Evolutionary conservation across 2,329 filamentous ascomycete genomes (phyloP).

Genomic region (Coleophoma crateriformis): DNA sequence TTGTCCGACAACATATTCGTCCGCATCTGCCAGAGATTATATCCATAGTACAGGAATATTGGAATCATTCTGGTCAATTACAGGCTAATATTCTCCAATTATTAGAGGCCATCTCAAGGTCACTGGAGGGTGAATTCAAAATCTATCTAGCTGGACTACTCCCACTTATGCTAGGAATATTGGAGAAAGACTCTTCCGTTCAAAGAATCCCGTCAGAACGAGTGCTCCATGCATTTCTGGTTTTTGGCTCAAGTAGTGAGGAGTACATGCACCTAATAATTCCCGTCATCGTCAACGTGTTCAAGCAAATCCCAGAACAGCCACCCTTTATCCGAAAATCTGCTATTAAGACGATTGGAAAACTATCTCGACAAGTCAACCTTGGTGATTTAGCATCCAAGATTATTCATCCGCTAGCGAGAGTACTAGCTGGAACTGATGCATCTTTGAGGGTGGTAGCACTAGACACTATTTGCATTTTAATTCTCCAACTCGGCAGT

Average conservation of each 20-base stretch:
- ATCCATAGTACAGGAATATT: constrained; percentile 81
- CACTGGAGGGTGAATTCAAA: constrained; percentile 95
- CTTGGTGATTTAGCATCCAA: constrained; percentile 94
- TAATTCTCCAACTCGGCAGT: constrained; percentile 92
- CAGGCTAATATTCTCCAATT: constrained; percentile 89
- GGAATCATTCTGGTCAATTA: constrained; percentile 72
- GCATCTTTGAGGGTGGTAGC: constrained; percentile 71
- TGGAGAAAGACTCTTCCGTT: constrained; percentile 76
- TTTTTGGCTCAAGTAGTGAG: constrained; percentile 92
- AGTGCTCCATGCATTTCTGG: constrained; percentile 88
- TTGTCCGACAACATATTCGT: constrained; percentile 93
- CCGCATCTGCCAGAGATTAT: constrained; percentile 85
- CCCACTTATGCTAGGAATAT: constrained; percentile 86
- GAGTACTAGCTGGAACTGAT: constrained; percentile 72
- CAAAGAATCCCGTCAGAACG: constrained; percentile 80
- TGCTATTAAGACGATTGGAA: constrained; percentile 91
- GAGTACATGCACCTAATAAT: constrained; percentile 99
- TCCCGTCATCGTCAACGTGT: constrained; percentile 88
- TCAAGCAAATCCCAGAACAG: constrained; percentile 75
- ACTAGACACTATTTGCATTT: constrained; percentile 86
- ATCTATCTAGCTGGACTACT: constrained; percentile 88
- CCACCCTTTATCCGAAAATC: constrained; percentile 75
- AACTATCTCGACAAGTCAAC: constrained; percentile 95
- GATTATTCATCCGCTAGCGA: constrained; percentile 88
- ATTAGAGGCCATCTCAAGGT: constrained; percentile 88